Conservation (phyloP, 768 basidiomycete species). For the Multifurca ochricompacta region DNA sequence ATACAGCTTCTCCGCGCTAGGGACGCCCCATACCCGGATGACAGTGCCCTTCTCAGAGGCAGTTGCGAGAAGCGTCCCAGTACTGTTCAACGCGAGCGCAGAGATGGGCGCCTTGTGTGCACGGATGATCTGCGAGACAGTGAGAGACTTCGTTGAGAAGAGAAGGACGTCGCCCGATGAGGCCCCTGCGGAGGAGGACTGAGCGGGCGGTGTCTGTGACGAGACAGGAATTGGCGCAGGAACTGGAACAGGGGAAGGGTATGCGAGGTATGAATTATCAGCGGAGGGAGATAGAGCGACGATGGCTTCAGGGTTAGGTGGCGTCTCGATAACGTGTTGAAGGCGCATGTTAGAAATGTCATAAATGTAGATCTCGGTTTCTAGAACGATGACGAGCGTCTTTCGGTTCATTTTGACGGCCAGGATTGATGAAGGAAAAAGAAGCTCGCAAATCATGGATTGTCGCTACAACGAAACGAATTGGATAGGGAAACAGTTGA, state of each 20-base stretch:
- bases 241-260: constrained; percentile 90
- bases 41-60: constrained; percentile 95
- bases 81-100: constrained; percentile 73
- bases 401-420: constrained; percentile 98
- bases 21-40: constrained; percentile 89
- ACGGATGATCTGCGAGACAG: constrained; percentile 91
- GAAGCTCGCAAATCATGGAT: constrained; percentile 97
- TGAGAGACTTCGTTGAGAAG: constrained; percentile 88
- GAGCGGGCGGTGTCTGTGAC: constrained; percentile 33
- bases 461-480: constrained; percentile 42
- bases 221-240: constrained; percentile 46
- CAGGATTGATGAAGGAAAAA: constrained; percentile 94
- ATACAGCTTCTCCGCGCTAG: constrained; percentile 87
- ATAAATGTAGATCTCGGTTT: constrained; percentile 97
- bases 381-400: constrained; percentile 91
- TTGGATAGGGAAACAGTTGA: not conserved
- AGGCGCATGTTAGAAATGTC: constrained; percentile 99
- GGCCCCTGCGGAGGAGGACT: constrained; percentile 25
- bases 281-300: constrained; percentile 91
- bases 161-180: constrained; percentile 85
- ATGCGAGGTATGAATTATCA: constrained; percentile 90
- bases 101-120: constrained; percentile 95
- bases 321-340: constrained; percentile 94
- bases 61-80: constrained; percentile 87
- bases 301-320: constrained; percentile 92